Base-by-base conservation (phyloP, 2,329 filamentous ascomycete genomes). In the Escovopsis sp. region DNA sequence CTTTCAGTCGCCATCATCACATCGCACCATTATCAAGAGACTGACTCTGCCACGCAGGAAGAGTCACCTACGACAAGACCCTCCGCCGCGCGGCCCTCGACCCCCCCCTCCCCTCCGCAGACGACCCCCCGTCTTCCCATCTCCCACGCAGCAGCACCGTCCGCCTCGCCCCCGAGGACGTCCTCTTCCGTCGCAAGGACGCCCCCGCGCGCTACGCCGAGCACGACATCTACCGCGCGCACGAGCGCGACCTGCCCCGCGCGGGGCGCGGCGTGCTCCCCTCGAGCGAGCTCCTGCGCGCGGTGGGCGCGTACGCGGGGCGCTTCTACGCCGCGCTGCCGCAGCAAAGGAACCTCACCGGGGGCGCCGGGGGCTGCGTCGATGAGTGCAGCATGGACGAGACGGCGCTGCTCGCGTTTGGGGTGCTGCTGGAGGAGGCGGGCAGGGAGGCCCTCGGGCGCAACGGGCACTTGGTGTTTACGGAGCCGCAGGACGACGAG, bases 341-440 rank as follows among this genome's bases (percentile, higher is more conserved):
- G 20, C 49, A 56, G 45, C 45, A 48, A 40, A 37, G 24, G 25
- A 41, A 10, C 7, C 37, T 34, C 40, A 39, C 38, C 31, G 20
- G 16, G 33, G 11, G 37, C 15, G 48, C 7, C 48, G 54, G 27
- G 56, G n/a, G 15, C 15, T 2, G 34, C 34, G 15, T 36, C 33
- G 12, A 74, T 45, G 68, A 74, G 54, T 57, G 69, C 48, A 83
- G 76, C 57, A 75, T 89, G 72, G 81, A 89, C 53, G 84, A 85
- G 62, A 85, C 81, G 12, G 83, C 83, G 4, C 65, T 89, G 44
- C 62, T 89, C 41, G 81, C 83, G 1, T 67, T 89, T 52, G 82
- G 83, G 1, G 76, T 89, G 39, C 58, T 89, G 43, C 62, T 88
- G 35, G 83, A 89, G 59, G 84, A 89, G 58, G 72, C 74, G 3